These are phyloP conservation scores for Daldinia loculata DNA, from an alignment of 495 filamentous ascomycete species.

Conservation along the genomic window DNA sequence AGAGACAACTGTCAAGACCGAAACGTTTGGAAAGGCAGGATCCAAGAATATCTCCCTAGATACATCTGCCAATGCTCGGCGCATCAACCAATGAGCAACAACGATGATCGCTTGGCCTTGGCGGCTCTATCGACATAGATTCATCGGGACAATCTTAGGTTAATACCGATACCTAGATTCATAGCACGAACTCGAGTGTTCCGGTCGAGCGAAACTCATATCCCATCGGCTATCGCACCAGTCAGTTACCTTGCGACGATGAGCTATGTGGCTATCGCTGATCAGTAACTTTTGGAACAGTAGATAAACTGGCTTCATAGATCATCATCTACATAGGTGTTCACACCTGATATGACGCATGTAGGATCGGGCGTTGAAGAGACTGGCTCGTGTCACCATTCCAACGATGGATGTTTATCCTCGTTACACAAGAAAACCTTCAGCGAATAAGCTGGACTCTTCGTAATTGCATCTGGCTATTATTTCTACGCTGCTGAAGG, in stretches of 20 bases:
- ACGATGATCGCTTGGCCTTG: slow-evolving; percentile 37
- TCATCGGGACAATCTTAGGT: slow-evolving; percentile 29
- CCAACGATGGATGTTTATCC: slow-evolving; percentile 31
- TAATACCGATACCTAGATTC: slow-evolving; percentile 3
- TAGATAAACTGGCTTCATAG: neutral
- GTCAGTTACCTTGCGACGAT: neutral
- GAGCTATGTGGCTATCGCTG: neutral
- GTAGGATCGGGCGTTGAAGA: slow-evolving; percentile 30
- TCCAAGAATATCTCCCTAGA: slow-evolving; percentile 31
- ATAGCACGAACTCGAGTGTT: slow-evolving; percentile 13
- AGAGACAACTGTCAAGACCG: slow-evolving; percentile 29
- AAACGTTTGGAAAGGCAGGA: slow-evolving; percentile 12
- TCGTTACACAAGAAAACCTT: slow-evolving; percentile 13
- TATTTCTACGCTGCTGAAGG: slow-evolving; percentile 5
- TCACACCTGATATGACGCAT: slow-evolving; percentile 33
- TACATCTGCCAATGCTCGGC: slow-evolving; percentile 40
- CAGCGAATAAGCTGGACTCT: slow-evolving; percentile 10
- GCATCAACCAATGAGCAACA: slow-evolving; percentile 24
- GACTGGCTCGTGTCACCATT: slow-evolving; percentile 36
- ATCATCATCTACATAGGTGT: neutral
- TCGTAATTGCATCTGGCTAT: slow-evolving; percentile 4
- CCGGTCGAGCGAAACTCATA: slow-evolving; percentile 1
- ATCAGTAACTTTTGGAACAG: neutral
- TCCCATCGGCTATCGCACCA: slow-evolving; percentile 18
- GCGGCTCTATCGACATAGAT: slow-evolving; percentile 18